Conservation (phyloP, 2,329 filamentous ascomycete species). For the Fusarium sp. region DNA sequence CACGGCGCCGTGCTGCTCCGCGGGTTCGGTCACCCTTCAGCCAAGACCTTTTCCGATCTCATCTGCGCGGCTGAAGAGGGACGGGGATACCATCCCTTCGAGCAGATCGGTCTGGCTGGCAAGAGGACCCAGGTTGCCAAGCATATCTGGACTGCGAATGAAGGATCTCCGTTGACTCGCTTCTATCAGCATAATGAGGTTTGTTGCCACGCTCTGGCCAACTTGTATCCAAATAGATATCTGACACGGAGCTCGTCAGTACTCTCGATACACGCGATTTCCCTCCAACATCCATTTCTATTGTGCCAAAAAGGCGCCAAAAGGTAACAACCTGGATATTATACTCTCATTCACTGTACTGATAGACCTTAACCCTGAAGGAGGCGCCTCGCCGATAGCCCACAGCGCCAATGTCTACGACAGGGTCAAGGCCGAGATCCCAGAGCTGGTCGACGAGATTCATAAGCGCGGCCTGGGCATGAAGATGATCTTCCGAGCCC, state of each 20-base stretch:
- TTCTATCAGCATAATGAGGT: conserved; percentile 39
- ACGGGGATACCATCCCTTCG: conserved; percentile 21
- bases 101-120: conserved; percentile 33
- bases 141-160: conserved; percentile 34
- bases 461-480: conserved; percentile 20
- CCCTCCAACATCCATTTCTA: conserved; percentile 37
- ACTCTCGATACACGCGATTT: conserved; percentile 33
- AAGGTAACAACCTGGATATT: conserved; percentile 4
- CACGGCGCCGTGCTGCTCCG: conserved; percentile 27
- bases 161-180: conserved; percentile 22
- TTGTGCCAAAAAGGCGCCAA: conserved; percentile 30
- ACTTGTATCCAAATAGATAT: not conserved
- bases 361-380: not conserved
- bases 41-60: conserved; percentile 28
- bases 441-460: conserved; percentile 20
- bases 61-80: conserved; percentile 20
- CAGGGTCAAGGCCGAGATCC: conserved; percentile 20
- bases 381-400: conserved; percentile 25
- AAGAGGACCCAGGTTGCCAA: conserved; percentile 20
- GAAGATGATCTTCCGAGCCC: conserved; percentile 31
- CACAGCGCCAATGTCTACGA: conserved; percentile 30
- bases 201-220: not conserved
- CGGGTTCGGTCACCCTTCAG: conserved; percentile 25
- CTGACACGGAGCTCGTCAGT: not conserved
- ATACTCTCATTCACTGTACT: not conserved